These are phyloP conservation scores for Penicillium lividum DNA, from an alignment of 495 filamentous ascomycete genomes.

Conservation along the genomic window DNA sequence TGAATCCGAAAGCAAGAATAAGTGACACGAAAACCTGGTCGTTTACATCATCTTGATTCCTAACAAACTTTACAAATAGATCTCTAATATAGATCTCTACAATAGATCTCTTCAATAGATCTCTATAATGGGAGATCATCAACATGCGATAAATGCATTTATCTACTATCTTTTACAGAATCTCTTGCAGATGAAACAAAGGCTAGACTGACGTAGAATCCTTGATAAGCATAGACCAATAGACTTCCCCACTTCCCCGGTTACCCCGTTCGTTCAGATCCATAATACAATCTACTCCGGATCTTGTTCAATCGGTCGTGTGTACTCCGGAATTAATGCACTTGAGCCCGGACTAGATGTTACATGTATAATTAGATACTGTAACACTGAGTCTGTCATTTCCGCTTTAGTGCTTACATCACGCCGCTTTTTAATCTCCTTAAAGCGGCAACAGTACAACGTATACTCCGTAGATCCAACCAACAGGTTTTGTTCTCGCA, in stretches of 20 bases:
- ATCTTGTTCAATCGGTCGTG: slow-evolving; percentile 14
- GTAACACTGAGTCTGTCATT: no score
- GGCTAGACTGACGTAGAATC: background rate
- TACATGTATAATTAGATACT: background rate
- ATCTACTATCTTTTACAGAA: no score
- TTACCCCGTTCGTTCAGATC: slow-evolving; percentile 7
- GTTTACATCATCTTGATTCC: background rate
- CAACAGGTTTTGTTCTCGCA: slow-evolving; percentile 1
- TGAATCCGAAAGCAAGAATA: slow-evolving; percentile 2
- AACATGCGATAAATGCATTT: no score
- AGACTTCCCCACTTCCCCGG: slow-evolving; percentile 16
- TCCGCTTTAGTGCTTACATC: background rate
- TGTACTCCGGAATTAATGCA: slow-evolving; percentile 12
- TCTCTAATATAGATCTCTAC: background rate
- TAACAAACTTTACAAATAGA: background rate
- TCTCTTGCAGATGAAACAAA: no score
- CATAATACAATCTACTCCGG: slow-evolving; percentile 1
- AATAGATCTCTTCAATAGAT: no score
- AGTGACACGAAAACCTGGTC: background rate
- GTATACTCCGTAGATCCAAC: background rate
- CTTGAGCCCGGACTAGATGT: background rate
- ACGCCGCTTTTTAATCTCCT: background rate
- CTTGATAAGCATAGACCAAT: background rate
- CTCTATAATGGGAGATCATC: no score
- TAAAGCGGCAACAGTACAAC: background rate